Evolutionary conservation across 2,329 filamentous ascomycete genomes (phyloP).

Genomic region (Lecanoromycetidae sp.): DNA sequence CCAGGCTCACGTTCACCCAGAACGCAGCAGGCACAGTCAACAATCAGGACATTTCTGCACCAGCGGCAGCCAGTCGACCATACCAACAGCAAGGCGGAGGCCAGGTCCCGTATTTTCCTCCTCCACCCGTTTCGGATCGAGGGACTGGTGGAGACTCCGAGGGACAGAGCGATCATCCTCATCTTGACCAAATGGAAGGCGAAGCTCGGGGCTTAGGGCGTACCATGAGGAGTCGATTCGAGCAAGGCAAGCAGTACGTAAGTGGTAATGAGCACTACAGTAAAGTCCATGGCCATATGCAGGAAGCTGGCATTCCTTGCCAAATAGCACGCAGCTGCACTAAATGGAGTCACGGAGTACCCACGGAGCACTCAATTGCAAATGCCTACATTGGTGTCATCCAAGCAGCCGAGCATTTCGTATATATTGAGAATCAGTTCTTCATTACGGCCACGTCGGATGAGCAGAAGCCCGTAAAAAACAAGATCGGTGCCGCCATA

Average conservation of each 20-base stretch:
- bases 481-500: constrained; percentile 67
- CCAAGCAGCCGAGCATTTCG: constrained; percentile 54
- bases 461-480: constrained; percentile 58
- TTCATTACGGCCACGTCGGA: constrained; percentile 72
- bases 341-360: constrained; percentile 49
- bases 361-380: constrained; percentile 65
- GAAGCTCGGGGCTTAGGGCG: constrained; percentile 7
- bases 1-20: constrained; percentile 24
- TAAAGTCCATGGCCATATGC: constrained; percentile 13
- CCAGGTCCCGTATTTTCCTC: constrained; percentile 32
- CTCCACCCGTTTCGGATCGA: constrained; percentile 27
- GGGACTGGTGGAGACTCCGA: constrained; percentile 27
- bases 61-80: not conserved
- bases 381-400: constrained; percentile 72
- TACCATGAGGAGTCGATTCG: constrained; percentile 9
- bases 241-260: constrained; percentile 10
- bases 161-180: constrained; percentile 19
- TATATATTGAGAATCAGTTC: constrained; percentile 80
- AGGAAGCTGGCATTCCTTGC: constrained; percentile 54
- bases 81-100: too few species aligned
- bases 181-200: constrained; percentile 8
- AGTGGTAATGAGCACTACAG: constrained; percentile 13
- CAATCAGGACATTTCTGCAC: not conserved
- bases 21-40: constrained; percentile 21
- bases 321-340: constrained; percentile 36